Conservation (phyloP, 1,139 yeast genomes). For the Taphrina wiesneri region DNA sequence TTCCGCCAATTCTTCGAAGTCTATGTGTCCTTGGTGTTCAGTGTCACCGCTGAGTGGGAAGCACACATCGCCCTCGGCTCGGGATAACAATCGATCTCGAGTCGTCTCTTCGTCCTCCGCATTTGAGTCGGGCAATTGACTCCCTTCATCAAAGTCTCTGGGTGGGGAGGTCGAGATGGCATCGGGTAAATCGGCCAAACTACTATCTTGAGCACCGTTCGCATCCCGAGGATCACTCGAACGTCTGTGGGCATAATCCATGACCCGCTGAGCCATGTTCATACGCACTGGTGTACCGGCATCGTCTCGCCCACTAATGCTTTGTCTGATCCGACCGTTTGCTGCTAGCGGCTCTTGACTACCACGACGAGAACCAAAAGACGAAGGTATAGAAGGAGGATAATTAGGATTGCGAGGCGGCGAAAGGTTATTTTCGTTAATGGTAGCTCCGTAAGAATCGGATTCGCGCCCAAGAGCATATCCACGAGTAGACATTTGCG, state of each 20-base stretch:
- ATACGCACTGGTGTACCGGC: slow-evolving; percentile 20
- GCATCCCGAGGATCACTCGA: neutral
- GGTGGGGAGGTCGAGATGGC: slow-evolving; percentile 27
- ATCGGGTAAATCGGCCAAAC: slow-evolving; percentile 22
- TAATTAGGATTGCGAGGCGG: slow-evolving; percentile 27
- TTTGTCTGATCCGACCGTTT: neutral
- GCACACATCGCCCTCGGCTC: slow-evolving; percentile 37
- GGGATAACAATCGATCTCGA: slow-evolving; percentile 20
- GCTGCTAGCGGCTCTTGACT: slow-evolving; percentile 6
- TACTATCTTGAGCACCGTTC: neutral
- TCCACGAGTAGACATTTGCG: slow-evolving; percentile 19
- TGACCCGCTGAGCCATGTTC: slow-evolving; percentile 33
- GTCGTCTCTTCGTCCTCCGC: slow-evolving; percentile 8
- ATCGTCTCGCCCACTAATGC: slow-evolving; percentile 29
- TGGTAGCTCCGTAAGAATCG: slow-evolving; percentile 27
- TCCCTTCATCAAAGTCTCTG: neutral
- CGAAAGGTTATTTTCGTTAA: neutral
- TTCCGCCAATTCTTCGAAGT: slow-evolving; percentile 34
- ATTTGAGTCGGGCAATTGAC: slow-evolving; percentile 7
- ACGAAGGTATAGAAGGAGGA: slow-evolving; percentile 32
- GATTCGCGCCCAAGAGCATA: slow-evolving; percentile 8
- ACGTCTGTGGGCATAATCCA: slow-evolving; percentile 11
- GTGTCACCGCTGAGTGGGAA: slow-evolving; percentile 35
- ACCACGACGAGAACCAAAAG: slow-evolving; percentile 25
- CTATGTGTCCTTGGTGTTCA: slow-evolving; percentile 27